Evolutionary conservation across 768 basidiomycete species (phyloP).

Genomic region (Auricularia sp.): DNA sequence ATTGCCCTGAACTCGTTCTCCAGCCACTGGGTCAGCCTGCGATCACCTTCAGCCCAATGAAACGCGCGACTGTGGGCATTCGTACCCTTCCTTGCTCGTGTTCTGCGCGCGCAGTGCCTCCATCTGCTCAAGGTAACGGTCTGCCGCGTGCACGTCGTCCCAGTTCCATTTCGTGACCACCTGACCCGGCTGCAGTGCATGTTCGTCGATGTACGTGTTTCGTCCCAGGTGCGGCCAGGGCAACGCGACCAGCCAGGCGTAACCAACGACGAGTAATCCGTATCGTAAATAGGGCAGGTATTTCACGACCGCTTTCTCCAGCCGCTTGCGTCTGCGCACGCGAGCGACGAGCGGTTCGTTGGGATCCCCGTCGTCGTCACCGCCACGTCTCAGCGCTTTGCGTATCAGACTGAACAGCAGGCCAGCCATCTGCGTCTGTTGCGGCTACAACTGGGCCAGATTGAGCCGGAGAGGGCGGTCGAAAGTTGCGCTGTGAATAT

Average conservation of each 20-base stretch:
- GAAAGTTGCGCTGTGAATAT: no score
- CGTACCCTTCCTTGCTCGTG: slow-evolving; percentile 65
- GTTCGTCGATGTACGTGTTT: slow-evolving; percentile 84
- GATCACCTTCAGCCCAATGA: not conserved
- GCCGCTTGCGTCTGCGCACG: not conserved
- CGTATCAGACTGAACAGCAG: not conserved
- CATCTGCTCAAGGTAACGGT: slow-evolving; percentile 63
- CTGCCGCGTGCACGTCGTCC: slow-evolving; percentile 82
- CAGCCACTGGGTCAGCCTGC: slow-evolving; percentile 58
- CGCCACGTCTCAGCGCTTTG: not conserved
- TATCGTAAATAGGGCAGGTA: slow-evolving; percentile 23
- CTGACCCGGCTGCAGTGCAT: slow-evolving; percentile 91
- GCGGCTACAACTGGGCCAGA: no score
- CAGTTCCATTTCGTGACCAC: slow-evolving; percentile 89
- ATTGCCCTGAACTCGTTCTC: slow-evolving; percentile 57
- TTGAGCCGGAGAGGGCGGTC: no score
- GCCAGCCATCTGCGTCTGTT: no score
- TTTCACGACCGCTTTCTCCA: not conserved
- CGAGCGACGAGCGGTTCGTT: not conserved
- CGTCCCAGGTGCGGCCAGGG: slow-evolving; percentile 58
- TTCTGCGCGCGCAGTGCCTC: slow-evolving; percentile 54
- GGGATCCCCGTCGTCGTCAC: not conserved
- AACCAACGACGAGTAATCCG: slow-evolving; percentile 51
- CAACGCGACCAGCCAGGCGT: slow-evolving; percentile 75
- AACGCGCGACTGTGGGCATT: slow-evolving; percentile 1